Evolutionary conservation across 768 basidiomycete genomes (phyloP).

Genomic region (Botryobasidium botryosum): DNA sequence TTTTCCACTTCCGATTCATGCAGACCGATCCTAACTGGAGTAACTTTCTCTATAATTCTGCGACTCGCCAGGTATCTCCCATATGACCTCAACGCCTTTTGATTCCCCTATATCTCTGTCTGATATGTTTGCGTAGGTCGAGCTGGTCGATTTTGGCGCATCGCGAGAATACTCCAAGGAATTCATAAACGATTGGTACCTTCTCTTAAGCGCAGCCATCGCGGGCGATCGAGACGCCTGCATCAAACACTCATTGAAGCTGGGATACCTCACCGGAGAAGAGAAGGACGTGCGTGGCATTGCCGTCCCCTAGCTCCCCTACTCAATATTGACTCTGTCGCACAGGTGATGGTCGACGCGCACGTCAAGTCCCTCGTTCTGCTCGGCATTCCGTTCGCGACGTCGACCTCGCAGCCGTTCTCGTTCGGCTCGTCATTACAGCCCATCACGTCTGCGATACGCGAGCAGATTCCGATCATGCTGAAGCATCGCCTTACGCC

Average conservation of each 20-base stretch:
- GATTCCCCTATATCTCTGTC: neutral
- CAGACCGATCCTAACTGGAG: constrained; percentile 99
- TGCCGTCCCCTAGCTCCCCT: neutral
- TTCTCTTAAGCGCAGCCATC: constrained; percentile 68
- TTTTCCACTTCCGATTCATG: constrained; percentile 86
- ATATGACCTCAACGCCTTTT: neutral
- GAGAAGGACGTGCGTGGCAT: constrained; percentile 48
- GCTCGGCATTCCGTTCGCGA: constrained; percentile 71
- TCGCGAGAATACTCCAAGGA: constrained; percentile 67
- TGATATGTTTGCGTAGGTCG: constrained; percentile 31
- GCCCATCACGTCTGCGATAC: constrained; percentile 55
- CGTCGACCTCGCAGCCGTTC: constrained; percentile 48
- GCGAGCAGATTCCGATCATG: constrained; percentile 78
- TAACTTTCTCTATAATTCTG: constrained; percentile 80
- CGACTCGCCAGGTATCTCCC: constrained; percentile 37
- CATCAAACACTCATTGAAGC: constrained; percentile 49
- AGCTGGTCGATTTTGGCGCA: constrained; percentile 92
- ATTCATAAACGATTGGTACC: constrained; percentile 81
- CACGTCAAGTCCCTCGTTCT: constrained; percentile 72
- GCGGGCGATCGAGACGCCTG: constrained; percentile 49
- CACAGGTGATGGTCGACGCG: constrained; percentile 67
- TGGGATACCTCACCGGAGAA: constrained; percentile 82
- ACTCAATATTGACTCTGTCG: neutral
- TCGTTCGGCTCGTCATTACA: constrained; percentile 41
- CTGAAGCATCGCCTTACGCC: constrained; percentile 75